phyloP scores from a whole-genome alignment of 352 stramenopile genomes.

The Phytophthora citricola region DNA sequence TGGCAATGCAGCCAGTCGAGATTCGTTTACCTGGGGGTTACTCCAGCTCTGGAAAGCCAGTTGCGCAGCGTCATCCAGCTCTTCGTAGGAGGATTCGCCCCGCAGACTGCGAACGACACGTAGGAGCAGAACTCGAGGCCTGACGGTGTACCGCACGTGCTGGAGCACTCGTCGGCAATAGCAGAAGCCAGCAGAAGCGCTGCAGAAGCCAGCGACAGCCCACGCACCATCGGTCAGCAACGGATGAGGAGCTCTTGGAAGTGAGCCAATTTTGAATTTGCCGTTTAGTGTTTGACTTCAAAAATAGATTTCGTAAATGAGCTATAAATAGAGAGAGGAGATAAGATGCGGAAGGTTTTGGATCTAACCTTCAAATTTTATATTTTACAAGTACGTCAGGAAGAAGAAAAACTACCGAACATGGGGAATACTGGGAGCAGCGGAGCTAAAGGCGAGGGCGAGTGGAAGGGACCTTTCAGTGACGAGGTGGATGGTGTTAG shows the following conservation, averaged over 20 bases:
- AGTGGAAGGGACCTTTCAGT: conserved; percentile 87
- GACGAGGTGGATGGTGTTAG: conserved; percentile 50
- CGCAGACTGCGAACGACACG: conserved; percentile 78
- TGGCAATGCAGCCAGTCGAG: conserved; percentile 45
- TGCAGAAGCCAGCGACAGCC: conserved; percentile 20
- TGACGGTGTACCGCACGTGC: conserved; percentile 76
- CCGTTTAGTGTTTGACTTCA: neutral
- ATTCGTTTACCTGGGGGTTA: conserved; percentile 46
- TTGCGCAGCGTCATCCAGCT: conserved; percentile 56
- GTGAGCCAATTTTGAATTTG: conserved; percentile 19
- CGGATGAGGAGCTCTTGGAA: conserved; percentile 23
- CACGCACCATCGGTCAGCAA: conserved; percentile 13
- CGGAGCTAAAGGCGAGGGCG: conserved; percentile 15
- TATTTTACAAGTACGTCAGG: conserved; percentile 17
- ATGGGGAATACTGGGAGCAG: conserved; percentile 54
- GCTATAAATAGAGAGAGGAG: conserved; percentile 12
- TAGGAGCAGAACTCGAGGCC: conserved; percentile 81
- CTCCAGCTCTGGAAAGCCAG: conserved; percentile 57
- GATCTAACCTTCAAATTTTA: conserved; percentile 10
- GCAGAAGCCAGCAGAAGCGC: conserved; percentile 16
- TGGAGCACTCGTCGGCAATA: conserved; percentile 63
- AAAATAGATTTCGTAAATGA: neutral
- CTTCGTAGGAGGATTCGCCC: conserved; percentile 64
- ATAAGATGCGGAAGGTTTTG: conserved; percentile 5
- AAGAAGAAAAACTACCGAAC: neutral